A percentile compares a stretch with the other conserved stretches of the same genome.
phyloP scores from a whole-genome alignment of 2,329 filamentous ascomycete genomes.

The Nemania sp. region DNA sequence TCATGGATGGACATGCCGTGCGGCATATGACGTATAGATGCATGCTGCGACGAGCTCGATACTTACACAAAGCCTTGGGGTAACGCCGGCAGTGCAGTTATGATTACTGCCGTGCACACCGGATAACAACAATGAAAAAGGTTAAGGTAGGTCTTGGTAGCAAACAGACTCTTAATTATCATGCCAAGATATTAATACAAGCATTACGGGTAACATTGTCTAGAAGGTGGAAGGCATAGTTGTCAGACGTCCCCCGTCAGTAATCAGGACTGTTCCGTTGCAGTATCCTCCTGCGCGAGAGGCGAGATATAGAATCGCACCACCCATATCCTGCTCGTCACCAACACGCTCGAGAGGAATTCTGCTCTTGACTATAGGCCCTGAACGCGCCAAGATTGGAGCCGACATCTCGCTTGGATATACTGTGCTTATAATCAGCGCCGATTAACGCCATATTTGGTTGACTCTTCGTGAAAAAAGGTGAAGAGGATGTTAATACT shows the following conservation, averaged over 20 bases:
- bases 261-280: slow-evolving; percentile 64
- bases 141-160: no score
- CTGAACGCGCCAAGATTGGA: slow-evolving; percentile 47
- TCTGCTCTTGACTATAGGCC: slow-evolving; percentile 43
- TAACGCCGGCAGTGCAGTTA: no score
- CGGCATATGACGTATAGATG: slow-evolving; percentile 10
- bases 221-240: slow-evolving; percentile 60
- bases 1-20: slow-evolving; percentile 1
- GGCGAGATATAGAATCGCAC: slow-evolving; percentile 66
- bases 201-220: background rate
- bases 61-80: no score
- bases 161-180: background rate
- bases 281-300: slow-evolving; percentile 66
- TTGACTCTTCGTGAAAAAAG: background rate
- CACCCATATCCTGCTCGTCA: slow-evolving; percentile 65
- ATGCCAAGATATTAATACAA: background rate
- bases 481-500: slow-evolving; percentile 33
- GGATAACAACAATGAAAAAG: no score
- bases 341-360: slow-evolving; percentile 65
- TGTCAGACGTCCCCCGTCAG: slow-evolving; percentile 65
- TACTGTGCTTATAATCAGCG: slow-evolving; percentile 43
- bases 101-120: no score
- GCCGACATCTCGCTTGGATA: slow-evolving; percentile 65
- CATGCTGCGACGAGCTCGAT: background rate
- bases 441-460: background rate